These are phyloP conservation scores for Camelina sativa DNA, from an alignment of 345 rosid genomes.

Conservation along the genomic window DNA sequence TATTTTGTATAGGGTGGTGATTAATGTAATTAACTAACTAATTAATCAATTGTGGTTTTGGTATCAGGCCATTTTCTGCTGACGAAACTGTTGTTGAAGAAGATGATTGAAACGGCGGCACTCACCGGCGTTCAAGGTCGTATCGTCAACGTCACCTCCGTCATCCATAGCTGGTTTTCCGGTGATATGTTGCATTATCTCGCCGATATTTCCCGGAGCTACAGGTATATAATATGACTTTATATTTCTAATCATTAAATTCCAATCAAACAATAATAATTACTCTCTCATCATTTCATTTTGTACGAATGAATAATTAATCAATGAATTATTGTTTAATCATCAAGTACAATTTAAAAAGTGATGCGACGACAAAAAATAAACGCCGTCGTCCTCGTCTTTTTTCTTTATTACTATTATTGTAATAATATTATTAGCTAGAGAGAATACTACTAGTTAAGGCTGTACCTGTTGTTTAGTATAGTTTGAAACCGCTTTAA, in stretches of 20 bases:
- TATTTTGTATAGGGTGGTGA: too few species aligned
- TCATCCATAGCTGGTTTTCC: slow-evolving; percentile 79
- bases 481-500: slow-evolving; percentile 2
- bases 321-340: not conserved
- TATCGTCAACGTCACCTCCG: slow-evolving; percentile 85
- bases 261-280: not conserved
- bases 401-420: not conserved
- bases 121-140: slow-evolving; percentile 72
- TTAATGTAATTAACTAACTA: too few species aligned
- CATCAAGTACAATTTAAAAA: slow-evolving; percentile 10
- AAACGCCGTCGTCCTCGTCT: slow-evolving; percentile 43
- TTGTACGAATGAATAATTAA: not conserved
- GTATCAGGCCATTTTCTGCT: slow-evolving; percentile 71
- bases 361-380: slow-evolving; percentile 43
- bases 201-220: slow-evolving; percentile 66
- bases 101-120: slow-evolving; percentile 73
- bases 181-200: slow-evolving; percentile 76
- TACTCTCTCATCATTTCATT: slow-evolving; percentile 42
- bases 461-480: not conserved
- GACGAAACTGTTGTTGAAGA: slow-evolving; percentile 68
- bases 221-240: slow-evolving; percentile 45
- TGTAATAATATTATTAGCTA: not conserved
- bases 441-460: not conserved
- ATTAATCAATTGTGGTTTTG: not conserved
- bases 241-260: not conserved